Percentiles rank a stretch among this genome's conserved stretches.
These are phyloP conservation scores for Solanum rostratum DNA, from an alignment of 257 asterid species.

Conservation along the genomic window DNA sequence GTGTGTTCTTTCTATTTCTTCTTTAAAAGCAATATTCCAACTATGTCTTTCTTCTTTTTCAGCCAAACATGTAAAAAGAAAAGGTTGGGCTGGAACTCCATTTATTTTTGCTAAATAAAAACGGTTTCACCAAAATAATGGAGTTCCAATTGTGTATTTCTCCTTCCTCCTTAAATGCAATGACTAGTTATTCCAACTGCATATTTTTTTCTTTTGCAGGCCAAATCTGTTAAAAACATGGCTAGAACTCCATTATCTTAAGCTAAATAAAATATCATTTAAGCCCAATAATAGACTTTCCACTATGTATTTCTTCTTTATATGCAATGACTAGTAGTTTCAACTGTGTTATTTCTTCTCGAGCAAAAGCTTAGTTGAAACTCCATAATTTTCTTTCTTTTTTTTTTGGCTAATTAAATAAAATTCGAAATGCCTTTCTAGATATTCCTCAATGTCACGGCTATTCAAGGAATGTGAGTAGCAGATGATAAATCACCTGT, in stretches of 20 bases:
- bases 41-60: not conserved
- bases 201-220: not conserved
- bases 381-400: too few species aligned
- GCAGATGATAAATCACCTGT: too few species aligned
- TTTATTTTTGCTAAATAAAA: too few species aligned
- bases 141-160: not conserved
- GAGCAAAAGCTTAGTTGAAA: not conserved
- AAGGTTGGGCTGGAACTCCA: not conserved
- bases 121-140: not conserved
- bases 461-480: too few species aligned
- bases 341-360: not conserved
- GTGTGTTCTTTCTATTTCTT: not conserved
- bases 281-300: not conserved
- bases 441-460: too few species aligned
- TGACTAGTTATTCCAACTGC: not conserved
- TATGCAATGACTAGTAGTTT: not conserved
- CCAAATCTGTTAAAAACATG: not conserved
- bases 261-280: not conserved
- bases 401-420: not conserved
- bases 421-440: not conserved
- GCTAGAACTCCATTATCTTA: not conserved
- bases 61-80: not conserved
- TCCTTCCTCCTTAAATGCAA: not conserved
- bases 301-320: not conserved
- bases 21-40: not conserved